Evolutionary conservation across 345 rosid genomes (phyloP).

Genomic region (Citropsis articulata): DNA sequence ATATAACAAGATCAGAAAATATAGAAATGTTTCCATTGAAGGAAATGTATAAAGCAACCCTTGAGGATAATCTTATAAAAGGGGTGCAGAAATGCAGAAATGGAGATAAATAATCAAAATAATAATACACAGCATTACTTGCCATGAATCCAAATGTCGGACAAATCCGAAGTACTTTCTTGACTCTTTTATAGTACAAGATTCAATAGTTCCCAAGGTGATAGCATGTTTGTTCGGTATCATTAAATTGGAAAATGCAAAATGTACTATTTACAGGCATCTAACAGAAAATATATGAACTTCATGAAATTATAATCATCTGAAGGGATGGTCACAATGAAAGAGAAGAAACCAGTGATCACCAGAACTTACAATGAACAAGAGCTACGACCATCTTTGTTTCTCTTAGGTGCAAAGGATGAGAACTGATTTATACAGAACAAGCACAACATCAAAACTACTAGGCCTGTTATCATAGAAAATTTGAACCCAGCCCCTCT

Average conservation of each 20-base stretch:
- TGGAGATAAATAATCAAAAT: background rate
- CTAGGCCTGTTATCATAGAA: background rate
- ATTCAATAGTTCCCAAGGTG: background rate
- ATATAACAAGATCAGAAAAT: background rate
- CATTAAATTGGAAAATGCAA: background rate
- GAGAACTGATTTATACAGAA: background rate
- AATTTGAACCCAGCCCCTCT: background rate
- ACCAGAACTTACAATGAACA: background rate
- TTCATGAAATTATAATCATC: background rate
- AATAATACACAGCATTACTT: background rate
- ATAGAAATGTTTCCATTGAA: background rate
- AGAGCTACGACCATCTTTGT: background rate
- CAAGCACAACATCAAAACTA: background rate
- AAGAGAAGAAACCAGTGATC: background rate
- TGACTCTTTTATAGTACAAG: background rate
- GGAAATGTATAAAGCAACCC: background rate
- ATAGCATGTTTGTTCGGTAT: background rate
- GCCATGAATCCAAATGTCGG: background rate
- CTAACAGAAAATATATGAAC: background rate
- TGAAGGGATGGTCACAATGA: background rate
- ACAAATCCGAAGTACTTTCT: background rate
- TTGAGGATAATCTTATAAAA: background rate
- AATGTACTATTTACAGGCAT: background rate
- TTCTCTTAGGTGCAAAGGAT: background rate
- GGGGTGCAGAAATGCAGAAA: background rate